Evolutionary conservation across 1,284 basidiomycete species (phyloP).

Genomic region (Pseudozyma thailandica): DNA sequence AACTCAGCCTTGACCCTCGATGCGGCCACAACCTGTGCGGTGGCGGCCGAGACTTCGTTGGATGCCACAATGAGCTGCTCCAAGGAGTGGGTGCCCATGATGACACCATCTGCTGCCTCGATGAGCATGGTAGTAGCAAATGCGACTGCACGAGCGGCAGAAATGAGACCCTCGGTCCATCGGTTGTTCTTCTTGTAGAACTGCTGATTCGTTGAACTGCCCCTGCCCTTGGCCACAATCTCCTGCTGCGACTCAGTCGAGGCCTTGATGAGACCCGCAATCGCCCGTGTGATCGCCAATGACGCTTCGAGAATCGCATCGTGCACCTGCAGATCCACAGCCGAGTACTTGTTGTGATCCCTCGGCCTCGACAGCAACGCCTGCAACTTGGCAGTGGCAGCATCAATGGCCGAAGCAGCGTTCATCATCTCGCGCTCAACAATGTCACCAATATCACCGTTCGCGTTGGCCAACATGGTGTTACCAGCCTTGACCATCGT

Average conservation of each 20-base stretch:
- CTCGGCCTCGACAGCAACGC: conserved; percentile 88
- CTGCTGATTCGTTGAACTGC: conserved; percentile 86
- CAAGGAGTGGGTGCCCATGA: conserved; percentile 93
- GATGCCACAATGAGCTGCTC: conserved; percentile 99
- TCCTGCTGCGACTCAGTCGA: conserved; percentile 98
- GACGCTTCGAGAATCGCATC: conserved; percentile 95
- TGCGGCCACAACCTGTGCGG: conserved; percentile 97
- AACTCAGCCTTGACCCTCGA: conserved; percentile 97
- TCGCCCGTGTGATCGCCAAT: conserved; percentile 92
- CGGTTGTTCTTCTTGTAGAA: conserved; percentile 99
- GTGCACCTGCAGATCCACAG: conserved; percentile 94
- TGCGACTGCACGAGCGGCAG: conserved; percentile 95
- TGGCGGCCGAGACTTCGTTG: conserved; percentile 95
- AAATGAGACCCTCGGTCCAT: conserved; percentile 99
- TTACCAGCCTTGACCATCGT: conserved; percentile 86
- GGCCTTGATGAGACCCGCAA: conserved; percentile 91
- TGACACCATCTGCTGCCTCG: conserved; percentile 95
- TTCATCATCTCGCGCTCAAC: conserved; percentile 96
- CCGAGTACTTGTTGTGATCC: conserved; percentile 83
- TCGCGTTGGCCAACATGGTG: conserved; percentile 78
- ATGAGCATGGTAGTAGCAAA: conserved; percentile 97
- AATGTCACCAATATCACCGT: conserved; percentile 94
- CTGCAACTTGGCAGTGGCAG: conserved; percentile 88
- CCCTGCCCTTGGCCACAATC: conserved; percentile 94
- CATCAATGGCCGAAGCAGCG: conserved; percentile 92